Evolutionary conservation across 306 rosid genomes (phyloP), one percentile per base, ranked within the genome.

Genomic region (Ammopiptanthus mongolicus): DNA sequence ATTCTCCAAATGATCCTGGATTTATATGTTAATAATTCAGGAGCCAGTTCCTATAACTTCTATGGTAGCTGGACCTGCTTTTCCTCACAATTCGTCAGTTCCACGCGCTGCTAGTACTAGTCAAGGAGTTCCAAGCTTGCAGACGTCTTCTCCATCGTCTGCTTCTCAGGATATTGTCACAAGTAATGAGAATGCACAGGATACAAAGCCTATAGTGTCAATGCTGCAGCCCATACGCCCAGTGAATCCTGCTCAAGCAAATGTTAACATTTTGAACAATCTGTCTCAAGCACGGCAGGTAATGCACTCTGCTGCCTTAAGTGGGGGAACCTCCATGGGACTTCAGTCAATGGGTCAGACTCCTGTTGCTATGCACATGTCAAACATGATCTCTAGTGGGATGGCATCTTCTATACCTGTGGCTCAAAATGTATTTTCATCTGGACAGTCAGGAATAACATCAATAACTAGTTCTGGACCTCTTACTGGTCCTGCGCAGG

Each of bases 341-440:
- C 91, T 87, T 60, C 90, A 82, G 22, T 61, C 89, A 55, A 88
- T 91, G 91, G 89, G 88, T 65, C 97, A 88, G 84, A 91, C 93
- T 74, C 91, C 95, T 37, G 91, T 95, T 81, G 95, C 91, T 69
- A 83, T 92, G 97, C 99, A 92, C 83, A 84, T 96, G 86, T 90
- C 99, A 75, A 96, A 80, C 79, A 92, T 95, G 99, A 95, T 95
- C 83, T 95, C 99, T 58, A 95, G 91, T 86, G 99, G 97, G 78
- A 92, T 89, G 97, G 74, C 95, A 57, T 92, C 97, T 79, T 88
- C 99, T 36, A 90, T 87, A 52, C 91, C 91, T 47, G 85, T 91
- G 34, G 81, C 90, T 80, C 99, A 92, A 79, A 95, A 86, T 60
- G 93, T 86, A 77, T 88, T 88, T 89, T 84, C 98, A 69, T 85